Percentiles rank a stretch among this genome's conserved stretches.
These are phyloP conservation scores for Lyophyllum atratum DNA, from an alignment of 768 basidiomycete genomes.

Conservation along the genomic window DNA sequence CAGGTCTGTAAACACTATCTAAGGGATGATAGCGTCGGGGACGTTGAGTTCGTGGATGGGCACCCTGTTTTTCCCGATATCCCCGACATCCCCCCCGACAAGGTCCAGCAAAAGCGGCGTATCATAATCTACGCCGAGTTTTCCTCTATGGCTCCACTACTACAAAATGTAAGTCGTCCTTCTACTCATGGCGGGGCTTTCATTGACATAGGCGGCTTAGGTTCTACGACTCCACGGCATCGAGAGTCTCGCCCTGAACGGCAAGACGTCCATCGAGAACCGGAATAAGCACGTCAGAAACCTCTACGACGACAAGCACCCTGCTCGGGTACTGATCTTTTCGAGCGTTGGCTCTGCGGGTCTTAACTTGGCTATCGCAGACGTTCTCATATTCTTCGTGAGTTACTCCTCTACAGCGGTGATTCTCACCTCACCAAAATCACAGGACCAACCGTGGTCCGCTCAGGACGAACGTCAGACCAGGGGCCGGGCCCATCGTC, in stretches of 20 bases:
- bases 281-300: constrained; percentile 10
- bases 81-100: not conserved
- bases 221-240: not conserved
- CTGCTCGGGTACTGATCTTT: constrained; percentile 18
- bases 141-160: constrained; percentile 12
- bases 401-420: not conserved
- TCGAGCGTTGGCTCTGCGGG: constrained; percentile 23
- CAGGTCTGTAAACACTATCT: not conserved
- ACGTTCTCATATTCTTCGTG: constrained; percentile 24
- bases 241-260: constrained; percentile 11
- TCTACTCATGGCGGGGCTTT: not conserved
- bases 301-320: constrained; percentile 6
- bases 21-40: not conserved
- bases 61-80: not conserved
- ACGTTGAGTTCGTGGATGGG: constrained; percentile 5
- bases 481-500: constrained; percentile 10
- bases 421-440: not conserved
- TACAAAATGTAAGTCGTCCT: constrained; percentile 17
- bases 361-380: constrained; percentile 22
- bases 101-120: not conserved
- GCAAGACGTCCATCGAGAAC: constrained; percentile 5
- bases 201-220: no score
- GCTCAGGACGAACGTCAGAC: constrained; percentile 19
- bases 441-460: constrained; percentile 19
- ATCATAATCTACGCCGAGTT: constrained; percentile 19